phyloP scores from a whole-genome alignment of 768 basidiomycete species.

The Lactarius indigo region DNA sequence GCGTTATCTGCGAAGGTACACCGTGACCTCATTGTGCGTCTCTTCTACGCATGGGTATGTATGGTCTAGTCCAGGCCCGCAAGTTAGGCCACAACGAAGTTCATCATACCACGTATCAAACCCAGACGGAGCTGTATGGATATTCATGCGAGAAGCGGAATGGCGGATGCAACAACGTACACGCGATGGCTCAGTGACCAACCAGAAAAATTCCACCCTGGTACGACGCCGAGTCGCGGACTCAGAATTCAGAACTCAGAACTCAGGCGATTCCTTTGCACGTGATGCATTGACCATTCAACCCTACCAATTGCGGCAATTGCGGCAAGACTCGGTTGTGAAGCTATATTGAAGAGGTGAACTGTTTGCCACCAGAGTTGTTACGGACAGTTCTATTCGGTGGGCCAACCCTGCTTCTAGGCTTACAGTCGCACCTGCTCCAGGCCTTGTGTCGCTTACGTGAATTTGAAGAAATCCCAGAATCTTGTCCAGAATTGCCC shows the following conservation, averaged over 20 bases:
- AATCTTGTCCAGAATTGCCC: not conserved
- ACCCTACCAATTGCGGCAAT: no score
- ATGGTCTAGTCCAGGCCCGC: not conserved
- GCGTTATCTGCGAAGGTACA: constrained; percentile 52
- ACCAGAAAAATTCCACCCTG: no score
- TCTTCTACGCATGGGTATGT: constrained; percentile 70
- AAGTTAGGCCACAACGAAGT: no score
- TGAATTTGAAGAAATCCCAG: not conserved
- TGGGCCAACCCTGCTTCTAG: not conserved
- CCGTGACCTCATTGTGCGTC: constrained; percentile 80
- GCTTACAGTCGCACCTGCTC: not conserved
- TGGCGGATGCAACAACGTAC: not conserved
- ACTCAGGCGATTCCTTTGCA: no score
- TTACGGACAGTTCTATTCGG: not conserved
- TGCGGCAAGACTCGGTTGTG: no score
- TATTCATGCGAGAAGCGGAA: not conserved
- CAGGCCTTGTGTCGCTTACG: not conserved
- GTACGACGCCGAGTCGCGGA: no score
- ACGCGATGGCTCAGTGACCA: no score
- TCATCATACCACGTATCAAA: not conserved
- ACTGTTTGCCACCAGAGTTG: not conserved
- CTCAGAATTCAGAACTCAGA: no score
- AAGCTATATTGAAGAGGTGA: no score
- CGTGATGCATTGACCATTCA: no score
- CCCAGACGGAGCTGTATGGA: not conserved